Evolutionary conservation across 371 early-diverging fungal species (phyloP).

Genomic region (Mucor racemosus): DNA sequence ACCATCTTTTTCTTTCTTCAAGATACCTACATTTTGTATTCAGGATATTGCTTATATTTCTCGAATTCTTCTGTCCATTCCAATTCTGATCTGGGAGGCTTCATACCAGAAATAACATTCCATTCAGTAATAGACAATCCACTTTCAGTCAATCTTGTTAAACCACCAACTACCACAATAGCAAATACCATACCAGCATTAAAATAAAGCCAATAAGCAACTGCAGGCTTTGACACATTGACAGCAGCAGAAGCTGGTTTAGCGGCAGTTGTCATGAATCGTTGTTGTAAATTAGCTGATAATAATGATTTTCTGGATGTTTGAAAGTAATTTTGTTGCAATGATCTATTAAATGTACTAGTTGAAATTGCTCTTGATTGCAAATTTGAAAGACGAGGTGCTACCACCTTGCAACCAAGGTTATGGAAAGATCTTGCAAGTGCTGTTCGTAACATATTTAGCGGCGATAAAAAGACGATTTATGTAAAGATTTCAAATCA

Average conservation of each 20-base stretch:
- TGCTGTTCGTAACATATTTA: conserved; percentile 3
- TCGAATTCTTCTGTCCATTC: conserved; percentile 95
- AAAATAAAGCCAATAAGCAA: conserved; percentile 93
- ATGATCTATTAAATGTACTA: background rate
- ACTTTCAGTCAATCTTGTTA: conserved; percentile 95
- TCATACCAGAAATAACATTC: conserved; percentile 93
- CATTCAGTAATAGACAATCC: conserved; percentile 97
- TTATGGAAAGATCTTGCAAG: background rate
- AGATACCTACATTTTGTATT: conserved; percentile 83
- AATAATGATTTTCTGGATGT: background rate
- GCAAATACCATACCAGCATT: conserved; percentile 89
- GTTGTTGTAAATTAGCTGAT: background rate
- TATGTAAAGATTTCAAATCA: background rate
- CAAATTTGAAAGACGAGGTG: background rate
- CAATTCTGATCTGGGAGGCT: conserved; percentile 82
- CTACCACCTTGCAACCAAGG: background rate
- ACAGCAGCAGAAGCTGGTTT: background rate
- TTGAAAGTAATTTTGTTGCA: background rate
- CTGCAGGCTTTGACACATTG: conserved; percentile 63
- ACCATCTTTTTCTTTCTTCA: too few relatives aligned
- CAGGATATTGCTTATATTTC: conserved; percentile 97
- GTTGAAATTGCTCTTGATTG: background rate
- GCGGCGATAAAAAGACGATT: background rate
- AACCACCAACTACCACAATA: conserved; percentile 94
- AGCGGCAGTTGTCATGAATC: background rate